These are phyloP conservation scores for Dioszegia crocea DNA, from an alignment of 768 basidiomycete species.

Conservation along the genomic window DNA sequence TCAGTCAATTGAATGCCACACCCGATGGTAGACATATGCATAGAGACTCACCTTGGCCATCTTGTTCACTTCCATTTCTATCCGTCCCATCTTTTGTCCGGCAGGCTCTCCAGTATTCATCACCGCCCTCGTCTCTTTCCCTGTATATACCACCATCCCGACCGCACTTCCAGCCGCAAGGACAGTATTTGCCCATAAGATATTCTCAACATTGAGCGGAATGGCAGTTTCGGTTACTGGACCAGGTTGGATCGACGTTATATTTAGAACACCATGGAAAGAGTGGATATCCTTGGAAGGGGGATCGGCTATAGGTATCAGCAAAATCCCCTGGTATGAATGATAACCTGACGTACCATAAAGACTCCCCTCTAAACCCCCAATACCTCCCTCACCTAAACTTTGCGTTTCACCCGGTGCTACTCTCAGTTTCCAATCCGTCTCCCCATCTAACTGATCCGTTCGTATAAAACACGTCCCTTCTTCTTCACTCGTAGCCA, in stretches of 20 bases:
- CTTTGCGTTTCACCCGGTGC: slow-evolving; percentile 81
- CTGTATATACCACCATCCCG: slow-evolving; percentile 91
- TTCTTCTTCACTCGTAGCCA: slow-evolving; percentile 78
- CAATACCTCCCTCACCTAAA: slow-evolving; percentile 57
- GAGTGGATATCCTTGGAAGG: slow-evolving; percentile 96
- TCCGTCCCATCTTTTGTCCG: slow-evolving; percentile 76
- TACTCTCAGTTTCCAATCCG: slow-evolving; percentile 95
- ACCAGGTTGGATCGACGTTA: slow-evolving; percentile 34
- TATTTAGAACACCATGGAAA: slow-evolving; percentile 86
- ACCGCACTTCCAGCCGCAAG: slow-evolving; percentile 90
- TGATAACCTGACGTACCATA: too few species aligned
- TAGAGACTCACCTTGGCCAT: slow-evolving; percentile 85
- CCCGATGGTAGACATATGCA: too few species aligned
- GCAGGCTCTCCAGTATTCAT: slow-evolving; percentile 98
- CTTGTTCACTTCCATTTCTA: slow-evolving; percentile 91
- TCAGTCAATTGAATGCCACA: too few species aligned
- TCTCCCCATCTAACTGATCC: slow-evolving; percentile 97
- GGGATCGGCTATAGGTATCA: slow-evolving; percentile 66
- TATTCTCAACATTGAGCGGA: slow-evolving; percentile 89
- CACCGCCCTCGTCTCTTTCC: slow-evolving; percentile 88
- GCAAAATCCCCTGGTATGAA: too few species aligned
- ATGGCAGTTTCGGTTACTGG: slow-evolving; percentile 44
- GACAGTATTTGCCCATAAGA: slow-evolving; percentile 96
- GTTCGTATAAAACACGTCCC: slow-evolving; percentile 97
- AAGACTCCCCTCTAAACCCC: slow-evolving; percentile 74